Percentiles rank a stretch among this genome's conserved stretches.
These are phyloP conservation scores for Hemerocallis citrina DNA, from an alignment of 106 monocot species.

Conservation along the genomic window DNA sequence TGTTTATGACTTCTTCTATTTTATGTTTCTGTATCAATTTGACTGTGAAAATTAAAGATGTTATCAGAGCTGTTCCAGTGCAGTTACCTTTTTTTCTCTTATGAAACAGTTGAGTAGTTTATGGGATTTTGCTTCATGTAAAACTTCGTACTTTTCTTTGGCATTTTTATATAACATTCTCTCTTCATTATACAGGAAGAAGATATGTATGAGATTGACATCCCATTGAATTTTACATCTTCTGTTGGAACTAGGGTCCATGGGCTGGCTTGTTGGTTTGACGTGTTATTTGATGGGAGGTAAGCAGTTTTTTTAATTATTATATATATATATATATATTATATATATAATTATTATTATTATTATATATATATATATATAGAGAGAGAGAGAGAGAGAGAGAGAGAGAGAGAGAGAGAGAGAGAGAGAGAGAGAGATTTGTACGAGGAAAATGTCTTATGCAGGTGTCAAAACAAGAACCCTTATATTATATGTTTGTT, in stretches of 20 bases:
- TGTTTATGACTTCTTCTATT: background rate
- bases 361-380: no score
- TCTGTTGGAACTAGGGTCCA: slow-evolving; percentile 84
- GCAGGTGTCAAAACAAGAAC: no score
- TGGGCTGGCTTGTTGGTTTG: slow-evolving; percentile 99
- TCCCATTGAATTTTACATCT: slow-evolving; percentile 72
- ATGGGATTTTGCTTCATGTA: background rate
- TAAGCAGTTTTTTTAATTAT: slow-evolving; percentile 9
- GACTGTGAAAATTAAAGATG: background rate
- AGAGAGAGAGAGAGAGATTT: no score
- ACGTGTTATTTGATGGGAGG: slow-evolving; percentile 97
- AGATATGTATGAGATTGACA: slow-evolving; percentile 86
- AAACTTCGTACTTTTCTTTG: background rate
- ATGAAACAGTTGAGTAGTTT: background rate
- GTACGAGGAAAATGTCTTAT: no score
- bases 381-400: no score
- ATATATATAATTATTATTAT: no score
- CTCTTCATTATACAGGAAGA: slow-evolving; percentile 64
- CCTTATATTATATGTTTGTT: no score
- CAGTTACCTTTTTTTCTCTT: background rate
- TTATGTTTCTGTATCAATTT: background rate
- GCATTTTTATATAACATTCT: no score
- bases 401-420: no score
- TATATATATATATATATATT: background rate
- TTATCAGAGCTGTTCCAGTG: background rate